phyloP scores from a whole-genome alignment of 352 stramenopile genomes.

The Pythium graminicola region DNA sequence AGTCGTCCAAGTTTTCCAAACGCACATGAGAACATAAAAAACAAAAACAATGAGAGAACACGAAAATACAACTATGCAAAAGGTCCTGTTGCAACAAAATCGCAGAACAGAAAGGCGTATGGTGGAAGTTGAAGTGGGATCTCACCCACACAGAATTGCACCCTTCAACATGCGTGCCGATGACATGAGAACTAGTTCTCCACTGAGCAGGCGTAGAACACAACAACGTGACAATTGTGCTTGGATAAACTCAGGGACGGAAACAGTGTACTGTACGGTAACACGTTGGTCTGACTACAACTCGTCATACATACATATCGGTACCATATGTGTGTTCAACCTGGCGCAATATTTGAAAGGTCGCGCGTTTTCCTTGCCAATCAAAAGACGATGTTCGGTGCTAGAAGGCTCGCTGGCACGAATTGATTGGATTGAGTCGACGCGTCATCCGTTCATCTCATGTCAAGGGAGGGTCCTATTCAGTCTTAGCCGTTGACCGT shows the following conservation, averaged over 20 bases:
- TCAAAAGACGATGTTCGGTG: background rate
- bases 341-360: too few relatives aligned
- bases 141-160: background rate
- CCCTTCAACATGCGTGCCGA: background rate
- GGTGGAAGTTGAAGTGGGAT: background rate
- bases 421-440: constrained; percentile 14
- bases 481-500: background rate
- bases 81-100: too few relatives aligned
- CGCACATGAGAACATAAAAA: constrained; percentile 25
- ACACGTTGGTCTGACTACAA: too few relatives aligned
- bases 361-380: background rate
- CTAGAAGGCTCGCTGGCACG: constrained; percentile 2
- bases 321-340: too few relatives aligned
- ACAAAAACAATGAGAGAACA: background rate
- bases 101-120: background rate
- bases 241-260: too few relatives aligned
- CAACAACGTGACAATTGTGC: too few relatives aligned
- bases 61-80: too few relatives aligned
- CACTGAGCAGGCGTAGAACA: too few relatives aligned
- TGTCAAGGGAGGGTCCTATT: background rate
- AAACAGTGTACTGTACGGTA: too few relatives aligned
- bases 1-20: constrained; percentile 48
- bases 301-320: too few relatives aligned
- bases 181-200: too few relatives aligned
- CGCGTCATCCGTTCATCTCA: constrained; percentile 7